These are phyloP conservation scores for Kalmusia sp. DNA, from an alignment of 2,329 filamentous ascomycete genomes.

Conservation along the genomic window DNA sequence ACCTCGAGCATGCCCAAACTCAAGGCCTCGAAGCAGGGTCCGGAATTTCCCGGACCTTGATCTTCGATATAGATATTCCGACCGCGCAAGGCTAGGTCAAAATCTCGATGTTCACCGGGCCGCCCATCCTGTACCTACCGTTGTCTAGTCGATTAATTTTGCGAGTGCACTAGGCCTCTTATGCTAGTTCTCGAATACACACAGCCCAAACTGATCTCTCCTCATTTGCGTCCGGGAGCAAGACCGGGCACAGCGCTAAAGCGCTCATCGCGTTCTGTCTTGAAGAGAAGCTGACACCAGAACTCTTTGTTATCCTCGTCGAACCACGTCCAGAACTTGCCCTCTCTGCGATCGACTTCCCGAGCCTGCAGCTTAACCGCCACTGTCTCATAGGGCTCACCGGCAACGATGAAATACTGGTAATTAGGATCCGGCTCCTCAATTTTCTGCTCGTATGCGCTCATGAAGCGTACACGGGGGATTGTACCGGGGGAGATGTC, in stretches of 20 bases:
- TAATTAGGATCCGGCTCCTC: slow-evolving; percentile 91
- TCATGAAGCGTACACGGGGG: slow-evolving; percentile 95
- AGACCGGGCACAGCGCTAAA: slow-evolving; percentile 73
- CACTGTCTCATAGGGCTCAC: slow-evolving; percentile 97
- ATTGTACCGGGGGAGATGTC: slow-evolving; percentile 79
- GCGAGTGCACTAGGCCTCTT: background rate
- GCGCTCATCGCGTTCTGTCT: slow-evolving; percentile 95
- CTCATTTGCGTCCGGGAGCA: slow-evolving; percentile 56
- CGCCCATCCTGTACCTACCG: slow-evolving; percentile 3
- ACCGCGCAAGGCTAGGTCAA: background rate
- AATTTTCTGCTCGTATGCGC: slow-evolving; percentile 92
- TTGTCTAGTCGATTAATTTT: background rate
- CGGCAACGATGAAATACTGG: slow-evolving; percentile 93
- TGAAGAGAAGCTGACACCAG: slow-evolving; percentile 97
- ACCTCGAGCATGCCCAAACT: background rate
- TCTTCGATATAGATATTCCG: background rate
- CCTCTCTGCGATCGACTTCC: slow-evolving; percentile 89
- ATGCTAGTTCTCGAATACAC: background rate
- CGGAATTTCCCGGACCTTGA: background rate
- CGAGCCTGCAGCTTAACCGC: slow-evolving; percentile 94
- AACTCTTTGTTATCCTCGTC: slow-evolving; percentile 96
- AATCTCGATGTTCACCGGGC: background rate
- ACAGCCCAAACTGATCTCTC: background rate
- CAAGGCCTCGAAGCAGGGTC: background rate
- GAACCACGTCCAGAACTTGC: slow-evolving; percentile 92